Percentiles rank a stretch among this genome's conserved stretches.
Conservation (phyloP, 208 protist species). For the Wallacemonas sp. region DNA sequence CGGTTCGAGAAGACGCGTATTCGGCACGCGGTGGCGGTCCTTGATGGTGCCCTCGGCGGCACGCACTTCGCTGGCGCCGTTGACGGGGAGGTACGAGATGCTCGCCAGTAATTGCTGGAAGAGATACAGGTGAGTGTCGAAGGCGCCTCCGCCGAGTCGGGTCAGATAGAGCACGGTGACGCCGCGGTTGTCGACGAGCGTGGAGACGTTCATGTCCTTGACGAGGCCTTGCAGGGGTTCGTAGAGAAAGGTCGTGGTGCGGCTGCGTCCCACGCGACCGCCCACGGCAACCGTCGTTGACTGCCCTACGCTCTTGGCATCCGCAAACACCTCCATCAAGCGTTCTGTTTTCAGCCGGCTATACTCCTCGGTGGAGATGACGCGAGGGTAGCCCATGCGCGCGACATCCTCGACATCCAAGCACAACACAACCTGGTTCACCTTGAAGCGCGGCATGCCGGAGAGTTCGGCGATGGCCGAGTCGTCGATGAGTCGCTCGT, state of each 20-base stretch:
- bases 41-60: slow-evolving; percentile 18
- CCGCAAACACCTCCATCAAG: slow-evolving; percentile 69
- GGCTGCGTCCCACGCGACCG: slow-evolving; percentile 59
- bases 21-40: slow-evolving; percentile 43
- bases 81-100: slow-evolving; percentile 40
- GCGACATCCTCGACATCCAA: slow-evolving; percentile 86
- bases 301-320: slow-evolving; percentile 69
- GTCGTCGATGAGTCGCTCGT: slow-evolving; percentile 82
- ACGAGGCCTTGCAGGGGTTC: slow-evolving; percentile 67
- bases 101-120: slow-evolving; percentile 72
- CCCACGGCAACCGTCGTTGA: slow-evolving; percentile 67
- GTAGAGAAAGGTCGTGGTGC: slow-evolving; percentile 81
- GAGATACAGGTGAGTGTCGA: slow-evolving; percentile 85
- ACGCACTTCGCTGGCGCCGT: not conserved
- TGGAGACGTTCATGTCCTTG: slow-evolving; percentile 77
- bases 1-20: slow-evolving; percentile 70
- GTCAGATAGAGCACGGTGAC: slow-evolving; percentile 84
- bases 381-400: slow-evolving; percentile 80
- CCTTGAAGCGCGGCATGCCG: slow-evolving; percentile 80
- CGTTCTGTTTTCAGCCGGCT: slow-evolving; percentile 80
- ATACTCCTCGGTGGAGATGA: slow-evolving; percentile 89
- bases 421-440: slow-evolving; percentile 68
- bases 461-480: slow-evolving; percentile 66
- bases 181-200: slow-evolving; percentile 72
- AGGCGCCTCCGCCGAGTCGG: slow-evolving; percentile 64